A percentile compares a stretch with the other conserved stretches of the same genome.
Conservation (phyloP, 352 stramenopile genomes). For the Phytophthora syringae region DNA sequence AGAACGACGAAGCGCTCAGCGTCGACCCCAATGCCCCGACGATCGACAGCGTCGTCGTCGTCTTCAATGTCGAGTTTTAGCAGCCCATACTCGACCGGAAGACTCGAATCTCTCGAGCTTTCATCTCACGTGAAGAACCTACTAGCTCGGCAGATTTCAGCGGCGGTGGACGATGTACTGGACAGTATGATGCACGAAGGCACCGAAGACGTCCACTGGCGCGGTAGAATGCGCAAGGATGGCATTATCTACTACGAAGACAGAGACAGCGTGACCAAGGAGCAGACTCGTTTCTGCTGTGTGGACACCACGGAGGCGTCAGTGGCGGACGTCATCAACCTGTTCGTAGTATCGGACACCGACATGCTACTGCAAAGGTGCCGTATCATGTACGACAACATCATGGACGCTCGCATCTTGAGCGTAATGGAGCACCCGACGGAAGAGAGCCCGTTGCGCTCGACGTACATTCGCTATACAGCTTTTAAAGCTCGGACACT, state of each 20-base stretch:
- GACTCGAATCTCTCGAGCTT: conserved; percentile 29
- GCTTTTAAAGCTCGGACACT: conserved; percentile 43
- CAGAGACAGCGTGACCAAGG: conserved; percentile 35
- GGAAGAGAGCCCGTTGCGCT: conserved; percentile 36
- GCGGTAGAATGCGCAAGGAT: conserved; percentile 41
- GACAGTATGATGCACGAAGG: conserved; percentile 49
- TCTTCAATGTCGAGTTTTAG: conserved; percentile 32
- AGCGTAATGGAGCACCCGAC: conserved; percentile 46
- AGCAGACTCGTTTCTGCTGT: conserved; percentile 50
- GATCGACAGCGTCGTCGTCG: conserved; percentile 15
- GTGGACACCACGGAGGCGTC: conserved; percentile 37
- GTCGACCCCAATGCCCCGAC: conserved; percentile 11
- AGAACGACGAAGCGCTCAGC: conserved; percentile 16
- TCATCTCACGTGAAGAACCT: conserved; percentile 29
- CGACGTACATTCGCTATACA: conserved; percentile 54
- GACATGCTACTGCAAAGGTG: conserved; percentile 46
- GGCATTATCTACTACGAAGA: conserved; percentile 50
- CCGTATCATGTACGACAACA: conserved; percentile 52
- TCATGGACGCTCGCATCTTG: conserved; percentile 45
- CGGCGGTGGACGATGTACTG: conserved; percentile 43
- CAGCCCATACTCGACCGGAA: conserved; percentile 2
- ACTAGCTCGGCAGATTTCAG: conserved; percentile 36
- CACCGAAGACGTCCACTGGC: conserved; percentile 36
- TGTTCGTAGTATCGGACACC: conserved; percentile 46
- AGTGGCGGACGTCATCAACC: conserved; percentile 41